Evolutionary conservation across 768 basidiomycete species (phyloP).

Genomic region (Lactarius trivialis): DNA sequence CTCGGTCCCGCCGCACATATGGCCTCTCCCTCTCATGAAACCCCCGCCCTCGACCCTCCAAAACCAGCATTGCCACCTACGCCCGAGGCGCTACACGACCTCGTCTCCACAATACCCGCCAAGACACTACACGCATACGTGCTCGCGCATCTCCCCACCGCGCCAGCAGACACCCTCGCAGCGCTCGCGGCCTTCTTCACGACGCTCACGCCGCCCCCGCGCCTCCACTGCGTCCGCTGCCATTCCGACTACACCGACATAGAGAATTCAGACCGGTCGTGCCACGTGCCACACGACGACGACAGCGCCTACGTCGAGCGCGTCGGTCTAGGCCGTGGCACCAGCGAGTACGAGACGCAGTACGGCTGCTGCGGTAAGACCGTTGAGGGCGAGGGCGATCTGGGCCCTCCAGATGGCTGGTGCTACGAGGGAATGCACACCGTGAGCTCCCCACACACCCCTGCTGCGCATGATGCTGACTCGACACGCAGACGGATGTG

Average conservation of each 20-base stretch:
- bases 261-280: conserved; percentile 67
- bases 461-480: background rate
- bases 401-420: conserved; percentile 82
- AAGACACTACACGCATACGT: conserved; percentile 61
- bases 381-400: conserved; percentile 70
- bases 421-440: conserved; percentile 83
- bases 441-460: conserved; percentile 34
- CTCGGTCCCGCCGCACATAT: conserved; percentile 12
- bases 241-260: conserved; percentile 64
- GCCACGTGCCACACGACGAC: conserved; percentile 70
- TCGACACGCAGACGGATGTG: conserved; percentile 46
- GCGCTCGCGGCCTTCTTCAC: conserved; percentile 54
- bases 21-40: conserved; percentile 25
- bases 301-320: conserved; percentile 72
- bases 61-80: conserved; percentile 21
- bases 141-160: conserved; percentile 41
- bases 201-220: conserved; percentile 56
- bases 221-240: conserved; percentile 69
- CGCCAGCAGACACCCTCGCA: conserved; percentile 37
- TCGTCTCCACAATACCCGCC: conserved; percentile 56
- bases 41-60: conserved; percentile 28
- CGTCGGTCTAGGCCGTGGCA: conserved; percentile 34
- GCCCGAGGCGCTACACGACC: conserved; percentile 39
- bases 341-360: conserved; percentile 42
- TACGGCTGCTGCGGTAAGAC: conserved; percentile 72